Evolutionary conservation across 1,284 basidiomycete genomes (phyloP), one percentile per base, ranked within the genome.

Genomic region (Microbotryum saponariae): DNA sequence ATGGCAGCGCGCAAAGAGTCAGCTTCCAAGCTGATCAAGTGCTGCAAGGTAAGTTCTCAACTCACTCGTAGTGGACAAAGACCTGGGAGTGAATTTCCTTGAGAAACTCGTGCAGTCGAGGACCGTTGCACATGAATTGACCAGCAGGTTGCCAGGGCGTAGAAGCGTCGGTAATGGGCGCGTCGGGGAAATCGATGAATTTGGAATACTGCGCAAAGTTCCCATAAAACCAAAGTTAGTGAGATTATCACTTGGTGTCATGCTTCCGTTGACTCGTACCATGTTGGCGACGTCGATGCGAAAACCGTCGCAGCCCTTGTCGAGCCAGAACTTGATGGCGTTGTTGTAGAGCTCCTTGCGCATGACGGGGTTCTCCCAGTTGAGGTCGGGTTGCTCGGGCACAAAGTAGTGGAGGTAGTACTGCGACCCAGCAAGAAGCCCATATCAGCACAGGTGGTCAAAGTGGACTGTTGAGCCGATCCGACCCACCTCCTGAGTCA

Each of bases 331-430:
- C 42, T 76, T 74, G 80, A 89, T 84, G 47, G 84, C 75, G 49
- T 83, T 81, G 76, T 80, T 82, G 29, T 88, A 62, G 7, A 66
- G 52, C 0, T 58, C 58, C 14, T 37, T 25, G 5, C 33, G 45
- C 20, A 42, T 6, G 37, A 3, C 37, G 0, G 80, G 79, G 72
- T 86, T 84, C 50, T 85, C 83, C 87, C 86, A 89, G 74, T 90
- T 88, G 44, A 88, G 75, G 73, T 89, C 88, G 0, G 87, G 88
- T 76, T 89, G 88, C 66, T 85, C 81, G 14, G 78, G 72, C 66
- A 83, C 79, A 74, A 84, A 89, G 8, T 88, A 72, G 74, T 88
- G 86, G 53, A 88, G 80, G 73, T 88, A 88, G 70, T 84, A 89
- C 74, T 64, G 45, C 27, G 20, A 42, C 16, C 14, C 3, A 16